Evolutionary conservation across 2,329 filamentous ascomycete species (phyloP).

Genomic region (Botrytis fabae): DNA sequence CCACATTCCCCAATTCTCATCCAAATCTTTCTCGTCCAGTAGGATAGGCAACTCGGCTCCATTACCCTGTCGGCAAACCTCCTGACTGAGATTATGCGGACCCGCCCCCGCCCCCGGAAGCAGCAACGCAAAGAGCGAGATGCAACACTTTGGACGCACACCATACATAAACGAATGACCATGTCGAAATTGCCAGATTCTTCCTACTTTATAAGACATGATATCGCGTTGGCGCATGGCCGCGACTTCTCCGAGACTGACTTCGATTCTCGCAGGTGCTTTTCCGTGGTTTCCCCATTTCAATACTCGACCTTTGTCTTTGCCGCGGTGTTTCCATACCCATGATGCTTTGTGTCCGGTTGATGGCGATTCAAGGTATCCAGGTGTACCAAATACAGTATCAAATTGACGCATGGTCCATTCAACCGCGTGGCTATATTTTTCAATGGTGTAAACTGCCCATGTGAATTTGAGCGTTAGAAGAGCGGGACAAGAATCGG

Average conservation of each 20-base stretch:
- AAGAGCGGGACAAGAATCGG: background rate
- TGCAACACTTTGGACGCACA: background rate
- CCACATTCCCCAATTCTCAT: background rate
- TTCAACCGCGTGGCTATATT: background rate
- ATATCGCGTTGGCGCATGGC: background rate
- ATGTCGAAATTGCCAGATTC: background rate
- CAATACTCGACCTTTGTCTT: background rate
- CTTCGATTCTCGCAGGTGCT: background rate
- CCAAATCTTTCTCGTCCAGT: background rate
- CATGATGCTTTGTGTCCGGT: background rate
- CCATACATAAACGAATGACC: background rate
- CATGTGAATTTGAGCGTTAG: background rate
- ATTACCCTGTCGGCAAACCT: background rate
- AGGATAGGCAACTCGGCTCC: background rate
- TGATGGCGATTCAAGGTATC: background rate
- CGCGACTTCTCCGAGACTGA: background rate
- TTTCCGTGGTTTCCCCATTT: background rate
- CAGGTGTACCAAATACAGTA: background rate
- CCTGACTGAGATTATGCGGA: accelerated
- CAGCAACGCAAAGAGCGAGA: background rate
- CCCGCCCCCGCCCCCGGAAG: no score
- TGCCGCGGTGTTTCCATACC: background rate
- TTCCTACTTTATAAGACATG: accelerated
- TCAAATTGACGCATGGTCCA: background rate
- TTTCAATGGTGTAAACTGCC: background rate